Conservation (phyloP, 768 basidiomycete species). For the Collybiopsis luxurians region DNA sequence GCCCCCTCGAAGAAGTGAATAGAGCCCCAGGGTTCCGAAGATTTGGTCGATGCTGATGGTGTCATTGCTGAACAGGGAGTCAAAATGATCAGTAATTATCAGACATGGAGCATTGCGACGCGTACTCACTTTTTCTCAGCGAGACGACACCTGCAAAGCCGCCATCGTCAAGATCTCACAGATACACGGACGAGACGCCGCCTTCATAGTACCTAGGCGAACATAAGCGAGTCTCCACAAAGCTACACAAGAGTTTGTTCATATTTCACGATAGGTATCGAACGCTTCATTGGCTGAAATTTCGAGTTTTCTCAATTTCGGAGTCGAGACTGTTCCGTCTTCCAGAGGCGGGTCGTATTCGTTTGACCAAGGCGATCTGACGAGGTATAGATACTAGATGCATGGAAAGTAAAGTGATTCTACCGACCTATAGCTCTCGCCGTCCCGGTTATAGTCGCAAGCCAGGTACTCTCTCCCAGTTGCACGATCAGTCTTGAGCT, state of each 20-base stretch:
- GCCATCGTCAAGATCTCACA: conserved; percentile 97
- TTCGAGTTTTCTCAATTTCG: conserved; percentile 87
- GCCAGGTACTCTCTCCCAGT: conserved; percentile 89
- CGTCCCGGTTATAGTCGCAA: conserved; percentile 92
- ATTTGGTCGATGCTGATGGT: conserved; percentile 52
- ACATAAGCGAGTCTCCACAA: too few relatives aligned
- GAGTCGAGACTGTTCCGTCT: conserved; percentile 83
- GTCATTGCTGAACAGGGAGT: conserved; percentile 49
- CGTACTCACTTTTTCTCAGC: conserved; percentile 80
- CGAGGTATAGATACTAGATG: too few relatives aligned
- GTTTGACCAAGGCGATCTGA: conserved; percentile 99
- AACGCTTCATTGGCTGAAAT: conserved; percentile 94
- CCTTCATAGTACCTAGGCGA: conserved; percentile 87
- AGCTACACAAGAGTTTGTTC: too few relatives aligned
- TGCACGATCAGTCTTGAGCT: conserved; percentile 72
- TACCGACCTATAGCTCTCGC: conserved; percentile 78
- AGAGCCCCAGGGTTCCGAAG: conserved; percentile 94
- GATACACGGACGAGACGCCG: conserved; percentile 94
- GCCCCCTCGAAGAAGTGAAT: conserved; percentile 96
- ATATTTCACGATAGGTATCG: conserved; percentile 96
- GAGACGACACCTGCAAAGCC: conserved; percentile 96
- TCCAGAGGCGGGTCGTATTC: conserved; percentile 89
- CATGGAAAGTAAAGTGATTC: too few relatives aligned
- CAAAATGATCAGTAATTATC: background rate
- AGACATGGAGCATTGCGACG: background rate